A percentile compares a stretch with the other conserved stretches of the same genome.
Conservation (phyloP, 345 rosid genomes). For the Brassica nigra region DNA sequence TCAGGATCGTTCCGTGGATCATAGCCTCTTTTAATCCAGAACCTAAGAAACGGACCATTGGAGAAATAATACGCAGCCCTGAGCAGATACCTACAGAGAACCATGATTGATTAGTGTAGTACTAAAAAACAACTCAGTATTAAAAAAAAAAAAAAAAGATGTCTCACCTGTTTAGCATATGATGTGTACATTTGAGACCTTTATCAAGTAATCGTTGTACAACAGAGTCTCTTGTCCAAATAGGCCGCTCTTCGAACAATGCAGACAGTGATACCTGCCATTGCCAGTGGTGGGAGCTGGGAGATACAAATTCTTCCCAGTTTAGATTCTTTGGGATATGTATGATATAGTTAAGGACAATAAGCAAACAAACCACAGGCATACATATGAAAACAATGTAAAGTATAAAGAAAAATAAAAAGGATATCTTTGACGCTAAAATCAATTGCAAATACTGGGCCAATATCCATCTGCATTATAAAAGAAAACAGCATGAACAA, state of each 20-base stretch:
- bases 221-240: slow-evolving; percentile 84
- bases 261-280: slow-evolving; percentile 76
- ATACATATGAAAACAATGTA: slow-evolving; percentile 11
- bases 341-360: slow-evolving; percentile 63
- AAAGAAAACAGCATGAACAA: slow-evolving; percentile 18
- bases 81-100: slow-evolving; percentile 66
- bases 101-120: slow-evolving; percentile 1
- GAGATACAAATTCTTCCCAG: slow-evolving; percentile 62
- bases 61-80: slow-evolving; percentile 89
- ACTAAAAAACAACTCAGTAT: neutral
- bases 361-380: slow-evolving; percentile 17
- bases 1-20: slow-evolving; percentile 97
- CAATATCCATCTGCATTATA: slow-evolving; percentile 66
- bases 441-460: slow-evolving; percentile 85
- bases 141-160: neutral
- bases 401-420: slow-evolving; percentile 9
- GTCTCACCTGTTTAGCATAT: slow-evolving; percentile 71
- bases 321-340: slow-evolving; percentile 84
- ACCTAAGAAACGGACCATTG: slow-evolving; percentile 81
- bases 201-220: slow-evolving; percentile 64
- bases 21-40: slow-evolving; percentile 97
- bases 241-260: slow-evolving; percentile 82
- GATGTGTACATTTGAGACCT: slow-evolving; percentile 62
- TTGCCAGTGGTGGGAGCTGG: slow-evolving; percentile 65
- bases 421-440: slow-evolving; percentile 92